A percentile compares a stretch with the other conserved stretches of the same genome.
These are phyloP conservation scores for Arabidopsis hybrid DNA, from an alignment of 441 rosid species.

Conservation along the genomic window DNA sequence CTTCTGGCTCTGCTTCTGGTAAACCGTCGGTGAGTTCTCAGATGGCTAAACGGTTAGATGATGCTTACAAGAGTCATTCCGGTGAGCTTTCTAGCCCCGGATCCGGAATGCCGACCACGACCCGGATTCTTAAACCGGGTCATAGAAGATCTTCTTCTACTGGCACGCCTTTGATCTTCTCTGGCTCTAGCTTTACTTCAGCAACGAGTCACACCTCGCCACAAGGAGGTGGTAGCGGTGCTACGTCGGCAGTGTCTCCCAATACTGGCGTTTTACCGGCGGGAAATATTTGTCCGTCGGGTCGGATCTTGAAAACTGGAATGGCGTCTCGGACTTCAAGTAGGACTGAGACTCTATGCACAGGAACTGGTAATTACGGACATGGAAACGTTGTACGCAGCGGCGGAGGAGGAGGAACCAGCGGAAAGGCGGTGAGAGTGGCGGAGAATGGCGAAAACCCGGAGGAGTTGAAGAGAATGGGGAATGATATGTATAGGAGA, in stretches of 20 bases:
- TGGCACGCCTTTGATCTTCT: constrained; percentile 72
- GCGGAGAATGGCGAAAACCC: constrained; percentile 46
- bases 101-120: constrained; percentile 44
- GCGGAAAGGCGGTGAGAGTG: constrained; percentile 31
- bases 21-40: constrained; percentile 43
- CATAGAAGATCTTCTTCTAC: constrained; percentile 77
- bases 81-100: constrained; percentile 44
- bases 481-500: constrained; percentile 65
- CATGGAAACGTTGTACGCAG: constrained; percentile 68
- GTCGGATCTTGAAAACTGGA: constrained; percentile 68
- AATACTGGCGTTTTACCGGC: constrained; percentile 53
- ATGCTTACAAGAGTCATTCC: constrained; percentile 31
- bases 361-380: constrained; percentile 70
- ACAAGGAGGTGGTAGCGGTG: constrained; percentile 33
- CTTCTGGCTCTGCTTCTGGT: constrained; percentile 60
- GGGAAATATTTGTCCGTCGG: constrained; percentile 79
- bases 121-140: constrained; percentile 52
- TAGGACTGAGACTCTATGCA: constrained; percentile 55
- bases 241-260: constrained; percentile 48
- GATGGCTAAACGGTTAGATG: constrained; percentile 20
- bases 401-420: constrained; percentile 38
- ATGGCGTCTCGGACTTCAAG: constrained; percentile 48
- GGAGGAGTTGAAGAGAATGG: constrained; percentile 63
- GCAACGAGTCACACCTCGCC: constrained; percentile 29
- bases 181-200: constrained; percentile 54